Evolutionary conservation across 352 stramenopile genomes (phyloP).

Genomic region (Phytophthora boehmeriae): DNA sequence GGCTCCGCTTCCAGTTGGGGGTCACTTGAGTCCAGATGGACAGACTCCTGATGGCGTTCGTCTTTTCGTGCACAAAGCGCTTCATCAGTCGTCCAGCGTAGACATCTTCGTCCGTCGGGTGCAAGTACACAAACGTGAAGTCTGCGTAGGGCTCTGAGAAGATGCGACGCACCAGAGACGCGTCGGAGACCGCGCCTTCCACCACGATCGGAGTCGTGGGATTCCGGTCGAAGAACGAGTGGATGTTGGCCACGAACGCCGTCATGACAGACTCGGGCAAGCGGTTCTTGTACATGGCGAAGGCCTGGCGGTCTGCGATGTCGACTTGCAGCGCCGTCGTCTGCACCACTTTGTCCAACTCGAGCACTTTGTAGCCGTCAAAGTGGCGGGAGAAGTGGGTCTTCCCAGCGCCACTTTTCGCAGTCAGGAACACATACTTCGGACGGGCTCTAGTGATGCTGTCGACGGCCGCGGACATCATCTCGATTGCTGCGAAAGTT

Average conservation of each 20-base stretch:
- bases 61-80: slow-evolving; percentile 16
- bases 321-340: not conserved
- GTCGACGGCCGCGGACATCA: too few species aligned
- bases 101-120: slow-evolving; percentile 8
- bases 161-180: slow-evolving; percentile 14
- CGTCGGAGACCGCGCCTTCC: slow-evolving; percentile 18
- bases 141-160: slow-evolving; percentile 11
- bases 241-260: slow-evolving; percentile 10
- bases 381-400: slow-evolving; percentile 15
- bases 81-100: slow-evolving; percentile 19
- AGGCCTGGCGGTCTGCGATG: slow-evolving; percentile 1
- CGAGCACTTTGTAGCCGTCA: slow-evolving; percentile 9
- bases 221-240: slow-evolving; percentile 14
- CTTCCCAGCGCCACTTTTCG: slow-evolving; percentile 16
- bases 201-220: slow-evolving; percentile 1
- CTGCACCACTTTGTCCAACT: slow-evolving; percentile 16
- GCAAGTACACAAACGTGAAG: slow-evolving; percentile 24
- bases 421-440: slow-evolving; percentile 17
- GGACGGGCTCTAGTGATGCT: not conserved
- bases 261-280: slow-evolving; percentile 4
- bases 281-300: slow-evolving; percentile 21
- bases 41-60: slow-evolving; percentile 8
- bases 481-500: too few species aligned
- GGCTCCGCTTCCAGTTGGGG: slow-evolving; percentile 5
- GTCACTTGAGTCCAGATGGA: slow-evolving; percentile 18